These are phyloP conservation scores for Cyclostephanos tholiformis DNA, from an alignment of 108 stramenopile genomes.

Conservation along the genomic window DNA sequence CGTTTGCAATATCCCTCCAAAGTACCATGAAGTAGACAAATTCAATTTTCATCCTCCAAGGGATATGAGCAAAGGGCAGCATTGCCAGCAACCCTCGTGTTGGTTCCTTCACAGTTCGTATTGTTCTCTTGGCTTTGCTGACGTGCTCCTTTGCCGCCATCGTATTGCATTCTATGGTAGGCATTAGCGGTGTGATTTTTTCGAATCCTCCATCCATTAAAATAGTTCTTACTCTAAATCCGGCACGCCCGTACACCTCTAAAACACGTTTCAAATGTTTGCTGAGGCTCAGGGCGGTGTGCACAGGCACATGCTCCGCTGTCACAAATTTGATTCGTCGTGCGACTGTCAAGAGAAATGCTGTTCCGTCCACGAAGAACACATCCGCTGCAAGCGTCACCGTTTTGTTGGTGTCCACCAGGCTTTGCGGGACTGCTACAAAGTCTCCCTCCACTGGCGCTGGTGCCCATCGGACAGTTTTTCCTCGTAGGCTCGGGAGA, in stretches of 20 bases:
- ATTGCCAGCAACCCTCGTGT: slow-evolving; percentile 11
- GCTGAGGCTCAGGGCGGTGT: too few species aligned
- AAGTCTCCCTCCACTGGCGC: slow-evolving; percentile 13
- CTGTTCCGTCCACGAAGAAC: too few species aligned
- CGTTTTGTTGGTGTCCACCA: too few species aligned
- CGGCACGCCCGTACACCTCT: background rate
- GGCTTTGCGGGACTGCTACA: slow-evolving; percentile 18
- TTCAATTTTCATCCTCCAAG: background rate
- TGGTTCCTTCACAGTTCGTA: slow-evolving; percentile 21
- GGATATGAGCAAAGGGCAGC: slow-evolving; percentile 22
- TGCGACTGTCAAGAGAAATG: slow-evolving; percentile 29
- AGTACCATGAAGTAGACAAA: too few species aligned
- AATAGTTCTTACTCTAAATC: background rate
- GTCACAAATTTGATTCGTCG: slow-evolving; percentile 12
- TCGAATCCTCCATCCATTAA: slow-evolving; percentile 3
- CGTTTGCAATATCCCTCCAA: background rate
- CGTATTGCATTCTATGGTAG: slow-evolving; percentile 17
- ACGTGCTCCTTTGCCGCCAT: slow-evolving; percentile 33
- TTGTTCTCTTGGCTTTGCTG: too few species aligned
- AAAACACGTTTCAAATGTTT: background rate
- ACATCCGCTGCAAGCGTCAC: too few species aligned
- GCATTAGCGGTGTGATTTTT: background rate
- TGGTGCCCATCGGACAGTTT: slow-evolving; percentile 17
- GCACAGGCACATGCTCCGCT: background rate
- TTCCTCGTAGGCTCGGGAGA: slow-evolving; percentile 16